Conservation (phyloP, 345 rosid genomes). For the Rhodamnia rubescens region DNA sequence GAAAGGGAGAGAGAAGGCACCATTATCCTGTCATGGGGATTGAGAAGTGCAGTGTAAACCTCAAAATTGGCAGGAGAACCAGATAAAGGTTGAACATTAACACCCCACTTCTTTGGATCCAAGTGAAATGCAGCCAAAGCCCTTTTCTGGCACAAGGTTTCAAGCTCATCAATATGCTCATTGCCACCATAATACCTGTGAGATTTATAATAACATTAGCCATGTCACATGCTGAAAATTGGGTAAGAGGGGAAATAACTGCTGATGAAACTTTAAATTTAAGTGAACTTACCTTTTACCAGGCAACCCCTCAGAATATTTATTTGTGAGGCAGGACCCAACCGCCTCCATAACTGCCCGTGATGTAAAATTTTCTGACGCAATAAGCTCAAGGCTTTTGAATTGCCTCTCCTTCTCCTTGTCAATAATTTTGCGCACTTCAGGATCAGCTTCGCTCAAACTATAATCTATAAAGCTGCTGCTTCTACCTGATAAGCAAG, state of each 20-base stretch:
- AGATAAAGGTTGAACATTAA: conserved; percentile 91
- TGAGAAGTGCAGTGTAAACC: conserved; percentile 84
- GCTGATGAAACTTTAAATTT: background rate
- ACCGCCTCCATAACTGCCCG: conserved; percentile 94
- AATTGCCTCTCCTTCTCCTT: conserved; percentile 87
- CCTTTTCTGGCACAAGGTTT: conserved; percentile 75
- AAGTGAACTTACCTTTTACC: conserved; percentile 64
- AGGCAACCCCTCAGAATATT: conserved; percentile 91
- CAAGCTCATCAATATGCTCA: conserved; percentile 80
- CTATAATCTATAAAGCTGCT: conserved; percentile 40
- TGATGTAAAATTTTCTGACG: conserved; percentile 90
- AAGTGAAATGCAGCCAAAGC: conserved; percentile 75
- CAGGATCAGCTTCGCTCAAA: conserved; percentile 65
- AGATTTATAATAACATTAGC: background rate
- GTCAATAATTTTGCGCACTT: conserved; percentile 44
- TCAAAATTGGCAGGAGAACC: conserved; percentile 98
- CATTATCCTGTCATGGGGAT: conserved; percentile 90
- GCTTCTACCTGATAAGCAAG: conserved; percentile 20
- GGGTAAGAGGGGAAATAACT: background rate
- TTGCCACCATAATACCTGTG: conserved; percentile 92
- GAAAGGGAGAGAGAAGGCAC: conserved; percentile 14
- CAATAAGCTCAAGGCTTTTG: conserved; percentile 87
- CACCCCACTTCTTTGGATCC: conserved; percentile 76
- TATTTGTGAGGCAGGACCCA: conserved; percentile 91
- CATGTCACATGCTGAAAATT: background rate